Evolutionary conservation across 345 rosid genomes (phyloP), one percentile per base, ranked within the genome.

Genomic region (Melaleuca alternifolia): DNA sequence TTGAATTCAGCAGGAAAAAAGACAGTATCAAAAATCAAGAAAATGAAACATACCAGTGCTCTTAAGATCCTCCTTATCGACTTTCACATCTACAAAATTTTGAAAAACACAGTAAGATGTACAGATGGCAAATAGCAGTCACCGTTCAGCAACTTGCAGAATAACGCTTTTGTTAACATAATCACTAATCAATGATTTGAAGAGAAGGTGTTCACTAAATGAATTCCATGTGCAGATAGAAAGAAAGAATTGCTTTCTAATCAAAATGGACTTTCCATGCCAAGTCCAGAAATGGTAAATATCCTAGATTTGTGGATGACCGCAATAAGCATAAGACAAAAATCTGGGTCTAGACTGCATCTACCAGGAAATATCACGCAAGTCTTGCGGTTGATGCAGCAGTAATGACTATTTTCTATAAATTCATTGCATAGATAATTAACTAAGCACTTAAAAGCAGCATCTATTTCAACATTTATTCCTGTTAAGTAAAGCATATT

Each of bases 31-130:
- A 30, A 51, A 59, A 59, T 82, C 37, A 83, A 20, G 84, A 59
- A 85, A 85, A 76, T 46, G 50, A 53, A 71, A 82, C 51, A 71
- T 91, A 97, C 99, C 94, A 24, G 89, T 93, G 91, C 85, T 93
- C 92, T 94, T 97, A 51, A 90, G 85, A 46, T 97, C 99, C 92
- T 96, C 99, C 91, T 95, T 97, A 61, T 96, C 98, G 23, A 87
- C 91, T 90, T 96, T 97, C 44, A 92, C 89, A 92, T 97, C 99
- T 97, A 87, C 85, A 88, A 90, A 54, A 85, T 65, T 84, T 71
- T 88, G 51, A 53, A 88, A 92, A 89, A 57, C 81, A 84, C 41
- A 86, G 75, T 53, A 76, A 89, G 56, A 83, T 50, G 28, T 50
- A 16, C 61, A 85, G 84, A 57, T 65, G 84, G 83, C 54, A 51